phyloP scores from a whole-genome alignment of 2,329 filamentous ascomycete species.

The Pseudogymnoascus verrucosus region DNA sequence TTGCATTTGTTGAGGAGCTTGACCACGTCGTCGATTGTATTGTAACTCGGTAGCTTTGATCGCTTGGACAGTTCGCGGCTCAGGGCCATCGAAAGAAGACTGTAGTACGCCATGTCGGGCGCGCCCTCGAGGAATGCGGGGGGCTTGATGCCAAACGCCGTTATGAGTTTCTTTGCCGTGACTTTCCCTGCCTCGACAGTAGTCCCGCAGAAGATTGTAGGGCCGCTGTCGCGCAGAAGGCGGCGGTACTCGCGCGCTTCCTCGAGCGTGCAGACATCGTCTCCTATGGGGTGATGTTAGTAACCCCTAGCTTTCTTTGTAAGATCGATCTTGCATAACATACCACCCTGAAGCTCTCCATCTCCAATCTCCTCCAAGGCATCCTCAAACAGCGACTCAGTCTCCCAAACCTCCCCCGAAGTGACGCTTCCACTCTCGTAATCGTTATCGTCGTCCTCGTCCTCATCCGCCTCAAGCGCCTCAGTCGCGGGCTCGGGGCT shows the following conservation, averaged over 20 bases:
- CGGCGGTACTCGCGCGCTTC: constrained; percentile 62
- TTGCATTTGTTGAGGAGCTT: constrained; percentile 61
- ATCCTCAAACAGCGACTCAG: constrained; percentile 39
- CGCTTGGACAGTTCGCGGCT: constrained; percentile 74
- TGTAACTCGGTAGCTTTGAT: constrained; percentile 70
- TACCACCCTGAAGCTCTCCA: constrained; percentile 36
- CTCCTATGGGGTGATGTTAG: constrained; percentile 3
- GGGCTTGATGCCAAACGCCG: constrained; percentile 72
- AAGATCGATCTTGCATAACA: constrained; percentile 13
- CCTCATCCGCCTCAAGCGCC: constrained; percentile 13
- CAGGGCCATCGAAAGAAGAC: constrained; percentile 68
- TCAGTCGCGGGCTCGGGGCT: not conserved
- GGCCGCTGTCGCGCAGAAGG: constrained; percentile 68
- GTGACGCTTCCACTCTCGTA: constrained; percentile 12
- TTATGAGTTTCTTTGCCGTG: constrained; percentile 74
- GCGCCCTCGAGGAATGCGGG: constrained; percentile 65
- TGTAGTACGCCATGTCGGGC: constrained; percentile 67
- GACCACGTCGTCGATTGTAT: constrained; percentile 82
- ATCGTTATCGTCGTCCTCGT: constrained; percentile 13
- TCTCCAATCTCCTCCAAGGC: constrained; percentile 39
- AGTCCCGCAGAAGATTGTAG: constrained; percentile 64
- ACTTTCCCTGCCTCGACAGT: constrained; percentile 63
- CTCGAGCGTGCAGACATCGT: constrained; percentile 49
- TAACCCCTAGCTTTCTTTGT: not conserved
- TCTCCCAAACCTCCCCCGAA: constrained; percentile 30